Evolutionary conservation across 1,284 basidiomycete genomes (phyloP).

Genomic region (Papiliotrema laurentii): DNA sequence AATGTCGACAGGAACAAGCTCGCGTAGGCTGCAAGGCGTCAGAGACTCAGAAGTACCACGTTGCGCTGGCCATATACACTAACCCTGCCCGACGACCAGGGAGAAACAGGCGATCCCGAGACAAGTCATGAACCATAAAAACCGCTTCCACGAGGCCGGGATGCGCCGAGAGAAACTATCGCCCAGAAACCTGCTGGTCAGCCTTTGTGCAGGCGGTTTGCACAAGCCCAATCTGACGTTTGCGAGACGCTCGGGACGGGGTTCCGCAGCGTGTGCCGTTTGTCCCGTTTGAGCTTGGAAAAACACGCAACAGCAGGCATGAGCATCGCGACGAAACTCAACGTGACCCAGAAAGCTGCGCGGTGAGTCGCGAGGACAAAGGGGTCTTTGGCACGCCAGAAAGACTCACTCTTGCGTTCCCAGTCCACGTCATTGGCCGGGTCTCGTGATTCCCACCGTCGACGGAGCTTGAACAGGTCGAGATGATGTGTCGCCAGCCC

Average conservation of each 20-base stretch:
- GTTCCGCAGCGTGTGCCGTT: slow-evolving; percentile 42
- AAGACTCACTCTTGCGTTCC: slow-evolving; percentile 54
- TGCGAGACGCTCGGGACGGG: slow-evolving; percentile 27
- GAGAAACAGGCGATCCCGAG: slow-evolving; percentile 54
- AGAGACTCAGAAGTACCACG: neutral
- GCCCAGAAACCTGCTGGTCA: slow-evolving; percentile 42
- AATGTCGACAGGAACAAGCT: slow-evolving; percentile 54
- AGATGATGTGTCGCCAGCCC: slow-evolving; percentile 52
- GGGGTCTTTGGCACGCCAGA: neutral
- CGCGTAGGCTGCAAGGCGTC: slow-evolving; percentile 48
- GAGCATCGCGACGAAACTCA: slow-evolving; percentile 56
- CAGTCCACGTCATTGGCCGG: slow-evolving; percentile 50
- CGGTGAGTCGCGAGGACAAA: neutral
- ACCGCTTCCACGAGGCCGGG: slow-evolving; percentile 54
- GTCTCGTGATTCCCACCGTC: slow-evolving; percentile 22
- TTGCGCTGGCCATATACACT: slow-evolving; percentile 4
- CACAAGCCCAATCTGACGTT: slow-evolving; percentile 23
- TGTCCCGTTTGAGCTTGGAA: slow-evolving; percentile 47
- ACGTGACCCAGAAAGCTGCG: slow-evolving; percentile 52
- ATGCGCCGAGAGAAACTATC: slow-evolving; percentile 50
- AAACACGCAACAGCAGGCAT: slow-evolving; percentile 54
- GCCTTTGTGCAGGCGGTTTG: neutral
- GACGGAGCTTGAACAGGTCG: slow-evolving; percentile 45
- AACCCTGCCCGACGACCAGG: slow-evolving; percentile 55
- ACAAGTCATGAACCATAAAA: slow-evolving; percentile 56